Evolutionary conservation across 441 rosid genomes (phyloP), one percentile per base, ranked within the genome.

Genomic region (Capsella rubella): DNA sequence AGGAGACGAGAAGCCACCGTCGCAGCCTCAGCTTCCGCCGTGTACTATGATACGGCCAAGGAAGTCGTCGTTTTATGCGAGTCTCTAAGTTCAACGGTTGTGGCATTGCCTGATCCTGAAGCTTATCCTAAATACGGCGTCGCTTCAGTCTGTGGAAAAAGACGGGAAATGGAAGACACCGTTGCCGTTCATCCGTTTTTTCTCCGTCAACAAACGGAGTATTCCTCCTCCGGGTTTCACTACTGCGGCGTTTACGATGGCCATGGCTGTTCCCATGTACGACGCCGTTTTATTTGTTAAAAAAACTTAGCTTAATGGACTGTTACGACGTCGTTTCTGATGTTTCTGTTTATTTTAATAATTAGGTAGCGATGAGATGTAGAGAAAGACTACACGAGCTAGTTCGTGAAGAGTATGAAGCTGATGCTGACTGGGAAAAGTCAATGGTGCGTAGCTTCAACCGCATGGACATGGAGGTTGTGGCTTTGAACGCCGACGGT

Each of bases 211-310:
- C 72, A 59, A 15, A 78, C 77, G 54, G 81, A 78, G 31, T 42
- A 29, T 49, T 56, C 76, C 55, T 70, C 67, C 0, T 1, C 53
- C 0, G 81, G 55, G 0, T 72, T 77, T 64, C 93, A 85, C 77
- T 86, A 81, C 57, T 85, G 62, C 16, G 93, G 83, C 14, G 86
- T 86, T 39, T 88, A 88, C 80, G 93, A 88, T 39, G 93, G 93
- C 1, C 93, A 88, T 27, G 93, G 93, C 60, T 88, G 93, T 78
- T 86, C 90, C 32, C 93, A 86, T 74, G 92, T 88, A 85, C 43
- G 82, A 4, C 29, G 1, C 1, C 56, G 52, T 64, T 37, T 53
- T 0, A 3, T 3, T 0, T 10, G 0, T 8, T 21, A 0, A 1
- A 8, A 15, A 32, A 31, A 31, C 1, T 14, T 18, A 18, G 3